Base-by-base conservation (phyloP, 2,329 filamentous ascomycete species). In the Didymella keratinophila region DNA sequence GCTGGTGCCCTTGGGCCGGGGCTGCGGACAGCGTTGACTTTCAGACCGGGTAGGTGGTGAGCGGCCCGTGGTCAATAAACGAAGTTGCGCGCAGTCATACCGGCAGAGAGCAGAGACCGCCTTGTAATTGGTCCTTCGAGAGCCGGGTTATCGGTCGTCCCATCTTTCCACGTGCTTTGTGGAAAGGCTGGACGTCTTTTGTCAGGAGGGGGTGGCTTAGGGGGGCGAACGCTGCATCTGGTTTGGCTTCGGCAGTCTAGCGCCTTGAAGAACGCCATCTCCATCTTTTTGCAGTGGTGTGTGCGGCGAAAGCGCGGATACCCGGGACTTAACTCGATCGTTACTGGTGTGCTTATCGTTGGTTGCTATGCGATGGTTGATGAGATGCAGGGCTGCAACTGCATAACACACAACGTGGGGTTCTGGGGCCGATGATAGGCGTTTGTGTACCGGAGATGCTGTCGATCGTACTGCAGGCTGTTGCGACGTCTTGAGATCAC, bases 121-220 rank as follows among this genome's bases (percentile, higher is more conserved):
- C 42, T 54, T 34, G 46, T 60, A 52, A 52, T 60, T 59, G 52
- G 57, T 60, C 43, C 47, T 55, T 52, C 28, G 43, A 47, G 47
- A 51, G 57, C 57, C 52, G 52, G 47, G 56, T 51, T 34, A 47
- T 60, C 41, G 57, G 57, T 37, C 47, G 57, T 50, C 57, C 47
- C 57, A 60, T 60, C 28, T 48, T 52, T 51, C 52, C 57, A 60
- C 51, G 51, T 60, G 57, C 52, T 60, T 42, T 51, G 52, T 51
- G 56, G 47, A 60, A 28, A 56, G 42, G 57, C 47, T 27, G 52
- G 34, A 55, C 37, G 47, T 44, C 41, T 55, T 32, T 48, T 52
- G 46, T 30, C 52, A 39, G 46, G 57, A 60, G 57, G 56, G 56
- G 57, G 57, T 60, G 57, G 57, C 57, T 60, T 55, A 60, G 57